phyloP scores from a whole-genome alignment of 2,329 filamentous ascomycete species.

The Fusarium dlaminii region DNA sequence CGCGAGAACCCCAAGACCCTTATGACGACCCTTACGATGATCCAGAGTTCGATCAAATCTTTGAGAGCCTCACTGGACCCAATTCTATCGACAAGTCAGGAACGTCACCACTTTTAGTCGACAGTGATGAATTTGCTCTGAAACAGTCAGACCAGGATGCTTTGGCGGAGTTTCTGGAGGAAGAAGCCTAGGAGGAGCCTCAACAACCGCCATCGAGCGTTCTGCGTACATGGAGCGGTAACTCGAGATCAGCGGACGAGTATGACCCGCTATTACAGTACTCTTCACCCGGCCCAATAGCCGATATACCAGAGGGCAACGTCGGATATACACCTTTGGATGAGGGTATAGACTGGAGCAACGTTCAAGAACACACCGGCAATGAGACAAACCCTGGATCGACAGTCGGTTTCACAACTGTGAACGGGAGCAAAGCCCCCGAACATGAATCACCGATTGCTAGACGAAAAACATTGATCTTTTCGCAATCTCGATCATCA shows the following conservation, averaged over 20 bases:
- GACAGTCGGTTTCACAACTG: not conserved
- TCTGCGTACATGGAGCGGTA: conserved; percentile 44
- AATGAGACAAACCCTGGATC: not conserved
- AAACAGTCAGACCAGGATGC: conserved; percentile 25
- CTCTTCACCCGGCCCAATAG: conserved; percentile 42
- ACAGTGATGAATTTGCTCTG: conserved; percentile 2
- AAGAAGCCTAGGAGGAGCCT: not conserved
- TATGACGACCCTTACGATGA: conserved; percentile 28
- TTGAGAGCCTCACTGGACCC: conserved; percentile 9
- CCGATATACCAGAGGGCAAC: not conserved
- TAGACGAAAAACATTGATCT: not conserved
- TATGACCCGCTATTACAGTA: conserved; percentile 50
- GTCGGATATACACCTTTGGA: conserved; percentile 39
- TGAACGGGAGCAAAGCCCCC: not conserved
- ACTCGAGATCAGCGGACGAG: conserved; percentile 47
- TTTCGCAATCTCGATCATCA: conserved; percentile 1
- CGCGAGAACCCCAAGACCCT: not conserved
- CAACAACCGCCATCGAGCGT: conserved; percentile 46
- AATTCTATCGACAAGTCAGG: not conserved
- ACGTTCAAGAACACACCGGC: conserved; percentile 36
- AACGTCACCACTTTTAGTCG: not conserved
- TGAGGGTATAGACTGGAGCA: conserved; percentile 54
- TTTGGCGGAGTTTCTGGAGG: conserved; percentile 24
- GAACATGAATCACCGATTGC: not conserved
- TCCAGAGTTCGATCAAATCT: conserved; percentile 23